Base-by-base conservation (phyloP, 768 basidiomycete genomes). In the Mrakia blollopis region DNA sequence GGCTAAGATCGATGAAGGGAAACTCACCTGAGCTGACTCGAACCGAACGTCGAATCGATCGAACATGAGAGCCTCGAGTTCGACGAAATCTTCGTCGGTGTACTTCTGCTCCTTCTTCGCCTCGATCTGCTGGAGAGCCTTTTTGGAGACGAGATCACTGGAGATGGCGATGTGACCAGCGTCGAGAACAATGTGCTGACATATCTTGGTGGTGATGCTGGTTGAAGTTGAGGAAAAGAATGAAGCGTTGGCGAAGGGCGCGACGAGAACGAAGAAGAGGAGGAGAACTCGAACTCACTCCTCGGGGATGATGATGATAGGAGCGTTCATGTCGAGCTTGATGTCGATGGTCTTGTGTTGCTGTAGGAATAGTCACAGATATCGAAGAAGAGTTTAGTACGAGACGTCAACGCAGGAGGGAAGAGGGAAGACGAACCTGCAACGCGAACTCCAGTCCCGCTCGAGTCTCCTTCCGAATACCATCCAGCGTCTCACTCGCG, bases 251-350 rank as follows among this genome's bases (percentile, higher is more conserved):
- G 13, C n/a, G 72, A 9, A n/a, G n/a, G 32, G 44, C 9, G n/a
- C 21, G 61, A 50, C 30, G 25, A 37, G 67, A n/a, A 35, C 21
- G n/a, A 72, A 0, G 13, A 3, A 1, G 7, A 25, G 61, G 30
- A 23, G 16, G 25, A 4, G 44, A 47, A 16, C 14, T 50, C 47
- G 44, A 21, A 83, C 86, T 74, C 82, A 94, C 93, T 93, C 90
- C 85, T 98, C 96, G 1, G 97, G 97, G 72, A 98, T 88, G 80
- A 99, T 93, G 82, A 99, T 97, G 80, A 99, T 89, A 8, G 97
- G 97, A 0, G 97, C 94, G 80, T 96, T 92, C 87, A 99, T 88
- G 81, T 99, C 95, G 85, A 99, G 89, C 79, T 93, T 92, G n/a
- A 99, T 86, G 82, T 98, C 95, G 62, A 98, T 86, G 1, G 97